Evolutionary conservation across 2,329 filamentous ascomycete genomes (phyloP).

Genomic region (Tricladium varicosporioides): DNA sequence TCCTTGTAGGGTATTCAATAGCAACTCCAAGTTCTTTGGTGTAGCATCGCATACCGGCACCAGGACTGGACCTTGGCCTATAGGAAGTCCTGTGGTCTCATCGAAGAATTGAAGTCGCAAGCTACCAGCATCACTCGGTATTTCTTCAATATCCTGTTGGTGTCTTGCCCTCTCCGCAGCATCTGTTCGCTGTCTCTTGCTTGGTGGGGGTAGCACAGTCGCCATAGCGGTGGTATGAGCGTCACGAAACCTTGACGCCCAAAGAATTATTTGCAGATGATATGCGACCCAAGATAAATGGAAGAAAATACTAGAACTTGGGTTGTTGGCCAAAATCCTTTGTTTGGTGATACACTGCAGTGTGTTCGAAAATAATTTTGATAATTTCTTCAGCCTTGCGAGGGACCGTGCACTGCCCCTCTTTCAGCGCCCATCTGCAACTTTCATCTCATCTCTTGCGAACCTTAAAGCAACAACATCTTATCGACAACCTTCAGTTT

Average conservation of each 20-base stretch:
- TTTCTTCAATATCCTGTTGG: constrained; percentile 72
- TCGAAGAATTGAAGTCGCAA: constrained; percentile 88
- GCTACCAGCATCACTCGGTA: constrained; percentile 68
- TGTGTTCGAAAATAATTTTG: constrained; percentile 17
- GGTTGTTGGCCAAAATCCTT: not conserved
- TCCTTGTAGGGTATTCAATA: constrained; percentile 81
- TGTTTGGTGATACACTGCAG: not conserved
- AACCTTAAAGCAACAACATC: not conserved
- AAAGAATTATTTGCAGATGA: too few species aligned
- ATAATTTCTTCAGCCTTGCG: constrained; percentile 27
- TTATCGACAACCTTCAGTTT: not conserved
- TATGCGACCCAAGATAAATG: too few species aligned
- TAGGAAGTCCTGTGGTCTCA: constrained; percentile 71
- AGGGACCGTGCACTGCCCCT: constrained; percentile 9
- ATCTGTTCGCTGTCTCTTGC: constrained; percentile 81
- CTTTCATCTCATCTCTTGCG: not conserved
- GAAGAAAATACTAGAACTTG: too few species aligned
- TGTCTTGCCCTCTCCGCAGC: constrained; percentile 66
- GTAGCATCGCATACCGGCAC: constrained; percentile 82
- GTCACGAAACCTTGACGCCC: too few species aligned
- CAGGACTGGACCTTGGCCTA: constrained; percentile 56
- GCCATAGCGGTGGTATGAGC: constrained; percentile 55
- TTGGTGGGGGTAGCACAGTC: constrained; percentile 78
- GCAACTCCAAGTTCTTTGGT: constrained; percentile 83
- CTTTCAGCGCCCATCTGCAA: not conserved